Conservation (phyloP, 805 yeast species). For the Yarrowia hollandica region DNA sequence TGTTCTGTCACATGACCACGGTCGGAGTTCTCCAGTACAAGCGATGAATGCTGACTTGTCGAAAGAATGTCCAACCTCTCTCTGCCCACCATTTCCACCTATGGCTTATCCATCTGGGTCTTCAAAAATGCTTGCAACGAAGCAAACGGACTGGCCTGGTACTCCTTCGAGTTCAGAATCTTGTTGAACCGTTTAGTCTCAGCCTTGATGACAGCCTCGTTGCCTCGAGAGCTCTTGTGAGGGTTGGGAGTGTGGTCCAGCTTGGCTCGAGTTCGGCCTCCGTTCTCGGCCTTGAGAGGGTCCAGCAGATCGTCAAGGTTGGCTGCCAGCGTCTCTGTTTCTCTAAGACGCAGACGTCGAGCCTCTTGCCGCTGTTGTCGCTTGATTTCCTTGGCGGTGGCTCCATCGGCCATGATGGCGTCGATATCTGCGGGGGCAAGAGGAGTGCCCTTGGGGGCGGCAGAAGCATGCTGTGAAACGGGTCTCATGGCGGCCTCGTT, state of each 20-base stretch:
- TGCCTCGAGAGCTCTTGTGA: constrained; percentile 30
- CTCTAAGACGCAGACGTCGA: background rate
- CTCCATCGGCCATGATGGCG: constrained; percentile 17
- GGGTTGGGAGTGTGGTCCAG: constrained; percentile 32
- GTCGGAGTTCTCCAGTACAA: no score
- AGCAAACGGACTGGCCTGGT: constrained; percentile 35
- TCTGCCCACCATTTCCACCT: background rate
- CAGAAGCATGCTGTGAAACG: background rate
- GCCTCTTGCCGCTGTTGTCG: constrained; percentile 21
- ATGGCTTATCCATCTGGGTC: constrained; percentile 29
- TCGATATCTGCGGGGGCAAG: constrained; percentile 15
- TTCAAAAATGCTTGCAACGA: constrained; percentile 33
- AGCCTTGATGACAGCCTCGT: constrained; percentile 34
- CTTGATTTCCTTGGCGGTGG: constrained; percentile 22
- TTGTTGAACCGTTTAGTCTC: constrained; percentile 35
- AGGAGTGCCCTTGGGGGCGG: background rate
- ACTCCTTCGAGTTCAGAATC: constrained; percentile 32
- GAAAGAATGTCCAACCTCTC: no score
- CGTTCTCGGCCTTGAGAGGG: constrained; percentile 11
- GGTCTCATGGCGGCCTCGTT: constrained; percentile 22
- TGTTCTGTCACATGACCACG: no score
- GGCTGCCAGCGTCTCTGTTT: constrained; percentile 17
- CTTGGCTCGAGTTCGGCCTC: background rate
- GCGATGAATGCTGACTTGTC: no score
- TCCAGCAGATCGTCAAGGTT: constrained; percentile 24